phyloP scores from a whole-genome alignment of 345 rosid species.

The Eucalyptus curtisii region DNA sequence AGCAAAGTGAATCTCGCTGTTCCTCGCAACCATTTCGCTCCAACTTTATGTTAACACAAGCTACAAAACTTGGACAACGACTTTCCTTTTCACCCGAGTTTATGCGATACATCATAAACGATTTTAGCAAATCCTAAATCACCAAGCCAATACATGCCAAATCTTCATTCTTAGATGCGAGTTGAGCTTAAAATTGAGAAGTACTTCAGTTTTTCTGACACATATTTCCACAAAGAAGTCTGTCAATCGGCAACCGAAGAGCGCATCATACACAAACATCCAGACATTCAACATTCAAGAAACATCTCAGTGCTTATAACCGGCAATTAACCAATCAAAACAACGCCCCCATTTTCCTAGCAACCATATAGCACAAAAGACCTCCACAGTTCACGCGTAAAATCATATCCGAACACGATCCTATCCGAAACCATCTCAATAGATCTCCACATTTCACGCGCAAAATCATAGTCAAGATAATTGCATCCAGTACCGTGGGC shows the following conservation, averaged over 20 bases:
- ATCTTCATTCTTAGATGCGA: accelerated
- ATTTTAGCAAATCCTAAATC: not conserved
- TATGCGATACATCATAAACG: not conserved
- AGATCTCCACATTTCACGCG: too few relatives aligned
- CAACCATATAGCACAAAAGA: not conserved
- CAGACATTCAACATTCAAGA: not conserved
- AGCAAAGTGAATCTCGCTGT: not conserved
- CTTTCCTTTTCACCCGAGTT: not conserved
- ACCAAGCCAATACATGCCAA: not conserved
- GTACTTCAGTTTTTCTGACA: not conserved
- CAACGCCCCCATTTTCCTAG: not conserved
- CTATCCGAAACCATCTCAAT: not conserved
- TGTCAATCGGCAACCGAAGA: not conserved
- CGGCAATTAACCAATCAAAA: not conserved
- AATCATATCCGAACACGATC: not conserved
- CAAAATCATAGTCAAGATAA: not conserved
- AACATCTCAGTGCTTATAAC: not conserved
- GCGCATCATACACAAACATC: not conserved
- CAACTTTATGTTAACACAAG: not conserved
- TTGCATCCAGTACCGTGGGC: slow-evolving; percentile 28
- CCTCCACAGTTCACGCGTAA: not conserved
- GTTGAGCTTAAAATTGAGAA: not conserved
- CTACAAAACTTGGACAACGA: not conserved
- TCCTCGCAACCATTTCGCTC: not conserved
- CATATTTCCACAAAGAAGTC: not conserved